Base-by-base conservation (phyloP, 1,139 yeast genomes). In the Taphrina deformans region DNA sequence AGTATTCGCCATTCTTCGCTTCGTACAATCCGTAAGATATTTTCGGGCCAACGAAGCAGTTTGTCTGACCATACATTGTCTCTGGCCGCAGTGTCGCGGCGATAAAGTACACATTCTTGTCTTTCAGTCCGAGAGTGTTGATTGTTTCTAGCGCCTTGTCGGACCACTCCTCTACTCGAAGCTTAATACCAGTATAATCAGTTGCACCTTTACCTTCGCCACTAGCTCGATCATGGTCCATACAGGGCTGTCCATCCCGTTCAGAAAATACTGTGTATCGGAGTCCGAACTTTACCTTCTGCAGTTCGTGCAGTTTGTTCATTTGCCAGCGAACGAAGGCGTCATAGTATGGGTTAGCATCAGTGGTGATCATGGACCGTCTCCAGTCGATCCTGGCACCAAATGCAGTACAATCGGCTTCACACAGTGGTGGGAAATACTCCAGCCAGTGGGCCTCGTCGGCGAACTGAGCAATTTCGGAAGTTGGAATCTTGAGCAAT, bases 341-440 rank as follows among this genome's bases (percentile, higher is more conserved):
- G 76, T 93, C 98, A 75, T 90, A 95, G 82, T 89, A 93, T 58
- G 95, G 96, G 77, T 95, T 93, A 73, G 86, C 88, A 74, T 92
- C 97, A 40, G 99, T 93, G 71, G 99, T 93, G 72, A 93, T 87
- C 79, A 88, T 85, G 50, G 97, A 88, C 78, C 99, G 87, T 81
- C 99, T 87, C 99, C 99, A 93, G 79, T 93, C 99, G 69, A 93
- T 91, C 78, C 97, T 86, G 66, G 96, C 89, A 74, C 99, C 99
- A 71, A 95, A 83, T 45, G 80, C 78, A 68, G 84, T 82, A 73
- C 96, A 95, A 77, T 95, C 96, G 61, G 80, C 79, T 78, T 89
- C 85, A 75, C 92, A 89, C 72, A 89, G 80, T 63, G 96, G 95
- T 67, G 99, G 99, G 87, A 93, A 93, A 77, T 83, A 89, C 67